Evolutionary conservation across 1,284 basidiomycete genomes (phyloP), one percentile per base, ranked within the genome.

Genomic region (Cutaneotrichosporon sp.): DNA sequence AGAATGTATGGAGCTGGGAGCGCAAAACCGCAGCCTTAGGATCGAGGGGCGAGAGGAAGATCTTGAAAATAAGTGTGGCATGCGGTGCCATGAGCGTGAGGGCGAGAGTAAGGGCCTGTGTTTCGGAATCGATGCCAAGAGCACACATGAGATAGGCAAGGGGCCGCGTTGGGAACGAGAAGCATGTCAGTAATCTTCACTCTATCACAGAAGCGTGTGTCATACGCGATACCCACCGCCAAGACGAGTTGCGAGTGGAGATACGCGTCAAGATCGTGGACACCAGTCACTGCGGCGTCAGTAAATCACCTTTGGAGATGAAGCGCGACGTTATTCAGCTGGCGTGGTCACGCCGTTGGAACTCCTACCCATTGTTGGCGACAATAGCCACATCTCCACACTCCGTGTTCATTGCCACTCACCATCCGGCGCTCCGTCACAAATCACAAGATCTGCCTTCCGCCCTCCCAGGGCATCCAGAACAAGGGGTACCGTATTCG

Each of bases 401-500:
- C 16, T 1, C 27, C n/a, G 10, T 10, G 9, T 14, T 31, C 12
- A 24, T 29, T 17, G 20, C 9, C 17, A 64, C 71, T 51, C 19
- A 76, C 77, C 77, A 62, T 82, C 81, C 3, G 81, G 80, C 16
- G 81, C 81, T 9, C 81, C 81, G 56, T 82, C 81, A 58, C 81
- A 82, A 2, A 82, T 77, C 25, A 81, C 79, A 32, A 82, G 66
- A 52, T 81, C 77, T 0, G 79, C 79, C 47, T 76, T 72, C 7
- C 75, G 65, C 4, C 77, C 78, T 16, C 70, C 70, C 46, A 81
- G 75, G 16, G 79, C 77, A 17, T 69, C 62, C 16, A 79, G 72
- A 38, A 81, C 80, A 6, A 75, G 71, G 2, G 75, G 69, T 3
- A 79, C 77, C 0, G 80, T 81, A 10, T 74, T 72, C 0, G 77